Evolutionary conservation across 768 basidiomycete species (phyloP), one percentile per base, ranked within the genome.

Genomic region (Fistulinella prunicolor): DNA sequence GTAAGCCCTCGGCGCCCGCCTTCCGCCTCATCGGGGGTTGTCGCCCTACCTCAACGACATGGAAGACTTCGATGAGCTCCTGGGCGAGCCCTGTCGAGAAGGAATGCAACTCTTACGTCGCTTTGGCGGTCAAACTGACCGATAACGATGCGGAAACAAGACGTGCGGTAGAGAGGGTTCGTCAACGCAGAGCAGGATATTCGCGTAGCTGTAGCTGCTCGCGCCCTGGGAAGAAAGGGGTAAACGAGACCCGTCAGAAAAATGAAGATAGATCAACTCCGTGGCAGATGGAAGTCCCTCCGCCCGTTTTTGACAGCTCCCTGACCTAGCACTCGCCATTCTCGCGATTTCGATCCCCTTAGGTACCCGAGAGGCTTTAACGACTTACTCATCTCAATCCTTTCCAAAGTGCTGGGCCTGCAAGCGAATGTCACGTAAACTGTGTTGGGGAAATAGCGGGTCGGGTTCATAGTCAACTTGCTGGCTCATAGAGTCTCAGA

Each of bases 61-160:
- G 82, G 67, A 93, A 91, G 0, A 91, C 90, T 44, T 91, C 87
- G 0, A 92, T 82, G 4, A 93, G 77, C 57, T 91, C 89, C 50
- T 88, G 85, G 0, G 91, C 85, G 0, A 92, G 73, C 0, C 86
- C 85, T 0, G 72, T 58, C 0, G 80, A 80, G 0, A 88, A 69
- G 2, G 65, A 64, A 0, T 69, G 59, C 21, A 87, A 55, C 6
- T 77, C 76, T 17, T 76, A 74, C 4, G 72, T 62, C 41, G 80
- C 76, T n/a, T 77, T 73, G 10, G 60, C 26, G 30, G 58, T 47
- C 16, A 59, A 8, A 29, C 54, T 48, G 16, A 59, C 62, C 7
- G 62, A 50, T 17, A 67, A 56, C 4, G 58, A 44, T 9, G 30
- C 47, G 19, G 69, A 60, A 50, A 69, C 62, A 28, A 73, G 72